These are phyloP conservation scores for Tetratostichococcus sp. DNA, from an alignment of 139 green algal genomes.

Conservation along the genomic window DNA sequence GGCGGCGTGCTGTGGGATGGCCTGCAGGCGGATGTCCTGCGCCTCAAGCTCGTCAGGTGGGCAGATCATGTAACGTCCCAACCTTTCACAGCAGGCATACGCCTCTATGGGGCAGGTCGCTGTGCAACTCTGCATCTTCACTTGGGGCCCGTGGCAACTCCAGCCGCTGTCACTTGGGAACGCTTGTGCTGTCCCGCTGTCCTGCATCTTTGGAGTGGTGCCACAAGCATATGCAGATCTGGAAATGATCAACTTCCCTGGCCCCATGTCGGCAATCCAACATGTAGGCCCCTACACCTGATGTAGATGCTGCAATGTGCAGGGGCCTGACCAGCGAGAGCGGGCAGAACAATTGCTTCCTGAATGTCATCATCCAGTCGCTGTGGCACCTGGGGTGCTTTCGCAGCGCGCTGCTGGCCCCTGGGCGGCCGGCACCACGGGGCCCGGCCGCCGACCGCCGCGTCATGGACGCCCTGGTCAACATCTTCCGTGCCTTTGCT, in stretches of 20 bases:
- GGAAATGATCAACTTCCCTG: too few relatives aligned
- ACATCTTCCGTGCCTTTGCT: slow-evolving; percentile 46
- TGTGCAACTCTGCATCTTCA: neutral
- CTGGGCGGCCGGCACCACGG: neutral
- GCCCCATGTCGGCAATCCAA: too few relatives aligned
- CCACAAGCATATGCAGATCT: too few relatives aligned
- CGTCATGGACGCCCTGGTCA: slow-evolving; percentile 40
- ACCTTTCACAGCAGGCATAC: too few relatives aligned
- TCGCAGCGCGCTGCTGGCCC: slow-evolving; percentile 39
- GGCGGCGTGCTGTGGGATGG: slow-evolving; percentile 25
- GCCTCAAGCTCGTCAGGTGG: slow-evolving; percentile 34
- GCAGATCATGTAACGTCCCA: too few relatives aligned
- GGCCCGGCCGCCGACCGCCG: slow-evolving; percentile 23
- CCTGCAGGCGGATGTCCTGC: slow-evolving; percentile 8
- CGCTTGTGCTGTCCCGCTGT: too few relatives aligned
- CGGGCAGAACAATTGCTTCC: slow-evolving; percentile 73
- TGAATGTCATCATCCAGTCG: slow-evolving; percentile 73
- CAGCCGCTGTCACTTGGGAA: too few relatives aligned
- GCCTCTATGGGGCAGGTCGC: neutral
- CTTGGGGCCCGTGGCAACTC: neutral
- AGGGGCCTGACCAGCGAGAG: slow-evolving; percentile 1
- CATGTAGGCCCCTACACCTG: too few relatives aligned
- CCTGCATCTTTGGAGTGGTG: too few relatives aligned
- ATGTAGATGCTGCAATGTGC: too few relatives aligned
- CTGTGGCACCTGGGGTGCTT: slow-evolving; percentile 64